Base-by-base conservation (phyloP, 495 filamentous ascomycete genomes). In the Trichoderma asperelloides region DNA sequence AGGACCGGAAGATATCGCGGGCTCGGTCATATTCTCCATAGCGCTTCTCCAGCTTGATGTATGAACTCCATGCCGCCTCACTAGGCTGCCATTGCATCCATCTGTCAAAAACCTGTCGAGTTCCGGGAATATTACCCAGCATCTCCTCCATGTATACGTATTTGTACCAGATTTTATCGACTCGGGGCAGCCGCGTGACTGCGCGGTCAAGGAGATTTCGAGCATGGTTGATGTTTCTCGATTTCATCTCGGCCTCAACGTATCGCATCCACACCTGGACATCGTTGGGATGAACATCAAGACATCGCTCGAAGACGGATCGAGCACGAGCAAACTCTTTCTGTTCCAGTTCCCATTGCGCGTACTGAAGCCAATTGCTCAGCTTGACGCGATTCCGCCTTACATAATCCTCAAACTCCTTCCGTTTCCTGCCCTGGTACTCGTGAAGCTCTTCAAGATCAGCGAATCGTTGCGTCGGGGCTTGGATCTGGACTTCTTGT, bases 91-190 rank as follows among this genome's bases (percentile, higher is more conserved):
- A 98, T 66, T 89, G 88, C 90, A 98, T 93, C 96, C 96, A 98
- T 55, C 95, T 82, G 79, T 98, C 96, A 75, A 98, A 98, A 2
- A 98, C 92, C 74, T 96, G 92, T 64, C 95, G 83, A 21, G 93
- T 96, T 18, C 95, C 95, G 8, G 93, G 87, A 49, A 98, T 88
- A 71, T 98, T 97, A 7, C 91, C 89, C 9, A 97, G 81, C 74
- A 93, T 98, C 82, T 98, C 96, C 76, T 97, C 95, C 90, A 98
- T 96, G 73, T 96, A 97, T 37, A 96, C 91, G 83, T 97, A 98
- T 75, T 97, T 97, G 78, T 94, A 98, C 95, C 95, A 98, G 64
- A 98, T 80, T 80, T 97, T 97, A 75, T 97, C 90, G 33, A 97
- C 84, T 43, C 95, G 82, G 40, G 95, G 95, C 40, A 97, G 81